phyloP scores from a whole-genome alignment of 73 alveolate species.

The Blepharisma japonicum region DNA sequence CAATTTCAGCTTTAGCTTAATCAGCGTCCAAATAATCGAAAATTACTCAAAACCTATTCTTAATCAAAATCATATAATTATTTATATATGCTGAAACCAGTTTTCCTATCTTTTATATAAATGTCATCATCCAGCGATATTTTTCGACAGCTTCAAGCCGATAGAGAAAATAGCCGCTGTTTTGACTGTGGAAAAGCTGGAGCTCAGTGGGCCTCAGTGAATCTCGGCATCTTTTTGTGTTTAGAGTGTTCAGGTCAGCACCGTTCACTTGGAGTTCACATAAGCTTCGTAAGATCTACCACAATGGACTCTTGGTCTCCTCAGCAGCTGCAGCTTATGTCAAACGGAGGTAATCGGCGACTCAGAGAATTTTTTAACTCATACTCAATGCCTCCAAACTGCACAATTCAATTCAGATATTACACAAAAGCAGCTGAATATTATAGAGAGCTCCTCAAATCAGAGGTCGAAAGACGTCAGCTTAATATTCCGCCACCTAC shows the following conservation, averaged over 20 bases:
- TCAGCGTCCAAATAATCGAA: too few species aligned
- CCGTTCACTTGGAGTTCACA: slow-evolving; percentile 77
- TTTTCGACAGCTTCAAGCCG: slow-evolving; percentile 36
- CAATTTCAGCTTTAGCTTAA: too few species aligned
- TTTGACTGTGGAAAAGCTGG: slow-evolving; percentile 65
- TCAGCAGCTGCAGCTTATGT: slow-evolving; percentile 81
- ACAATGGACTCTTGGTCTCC: slow-evolving; percentile 90
- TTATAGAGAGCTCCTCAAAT: slow-evolving; percentile 57
- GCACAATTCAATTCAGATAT: slow-evolving; percentile 38
- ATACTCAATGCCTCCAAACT: slow-evolving; percentile 21
- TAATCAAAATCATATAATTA: too few species aligned
- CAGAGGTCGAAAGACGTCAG: slow-evolving; percentile 9
- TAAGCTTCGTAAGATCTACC: slow-evolving; percentile 81
- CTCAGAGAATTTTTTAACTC: slow-evolving; percentile 72
- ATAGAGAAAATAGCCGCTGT: slow-evolving; percentile 63
- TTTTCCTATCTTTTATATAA: too few species aligned
- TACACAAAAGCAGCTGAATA: slow-evolving; percentile 75
- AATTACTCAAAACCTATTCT: too few species aligned
- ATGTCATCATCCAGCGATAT: slow-evolving; percentile 7
- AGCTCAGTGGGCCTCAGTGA: slow-evolving; percentile 85
- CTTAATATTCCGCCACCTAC: neutral
- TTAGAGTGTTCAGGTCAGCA: slow-evolving; percentile 85
- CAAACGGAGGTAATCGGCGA: slow-evolving; percentile 90
- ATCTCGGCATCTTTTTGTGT: slow-evolving; percentile 79
- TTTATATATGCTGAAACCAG: too few species aligned